Evolutionary conservation across 2,329 filamentous ascomycete species (phyloP), one percentile per base, ranked within the genome.

Genomic region (Volutella citrinella): DNA sequence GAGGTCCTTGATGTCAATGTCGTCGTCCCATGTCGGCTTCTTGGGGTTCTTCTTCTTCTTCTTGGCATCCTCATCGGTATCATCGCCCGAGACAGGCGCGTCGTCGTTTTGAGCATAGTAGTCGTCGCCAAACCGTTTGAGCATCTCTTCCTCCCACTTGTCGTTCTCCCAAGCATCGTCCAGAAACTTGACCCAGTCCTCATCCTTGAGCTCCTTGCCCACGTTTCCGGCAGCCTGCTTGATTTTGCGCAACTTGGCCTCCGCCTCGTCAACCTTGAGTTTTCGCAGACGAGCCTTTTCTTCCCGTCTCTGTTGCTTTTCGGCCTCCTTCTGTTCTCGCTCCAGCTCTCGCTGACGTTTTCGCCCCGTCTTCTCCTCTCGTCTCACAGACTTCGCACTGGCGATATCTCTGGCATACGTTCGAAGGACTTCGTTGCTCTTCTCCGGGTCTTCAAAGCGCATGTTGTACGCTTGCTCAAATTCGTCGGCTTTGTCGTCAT

Each of bases 391-490:
- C 47, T 86, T 84, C 43, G 84, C 82, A 23, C 82, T 82, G 22
- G 85, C 83, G 13, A 88, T 74, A 57, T 95, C 88, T 78, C 91
- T 84, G 36, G 91, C 84, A 64, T 96, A 95, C 6, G 90, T 88
- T 54, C 84, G 81, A 19, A 98, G 70, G 30, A 85, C 82, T 63
- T 95, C 88, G 56, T 96, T 96, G 51, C 87, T 82, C 56, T 87
- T 89, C 40, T 76, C 76, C 0, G 93, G 89, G 52, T 97, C 87
- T 59, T 98, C 93, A 55, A 98, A 98, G 20, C 93, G 84, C 64
- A 96, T 67, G 65, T 98, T 98, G 68, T 95, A 98, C 5, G 90
- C 90, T 46, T 86, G 76, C 65, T 98, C 93, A 54, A 91, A 95
- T 41, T 84, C 80, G 27, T 97, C 91, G 17, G 90, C 90, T 27